Percentiles rank a stretch among this genome's conserved stretches.
Conservation (phyloP, 2,329 filamentous ascomycete genomes). For the Magnaporthales sp. region DNA sequence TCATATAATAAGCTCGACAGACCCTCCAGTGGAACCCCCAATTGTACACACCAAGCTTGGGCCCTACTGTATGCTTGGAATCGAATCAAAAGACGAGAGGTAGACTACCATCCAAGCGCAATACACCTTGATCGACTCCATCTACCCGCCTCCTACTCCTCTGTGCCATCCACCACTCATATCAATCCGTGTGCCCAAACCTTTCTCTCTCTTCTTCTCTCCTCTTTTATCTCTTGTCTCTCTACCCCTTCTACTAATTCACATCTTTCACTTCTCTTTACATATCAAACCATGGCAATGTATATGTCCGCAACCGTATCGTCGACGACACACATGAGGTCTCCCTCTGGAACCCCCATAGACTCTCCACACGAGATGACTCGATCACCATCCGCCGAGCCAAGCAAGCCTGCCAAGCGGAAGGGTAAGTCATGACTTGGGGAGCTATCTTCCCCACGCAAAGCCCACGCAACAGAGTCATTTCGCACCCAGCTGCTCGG, state of each 20-base stretch:
- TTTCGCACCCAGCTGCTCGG: neutral
- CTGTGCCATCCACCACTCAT: neutral
- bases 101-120: neutral
- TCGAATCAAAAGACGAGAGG: slow-evolving; percentile 3
- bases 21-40: slow-evolving; percentile 5
- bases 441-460: slow-evolving; percentile 2
- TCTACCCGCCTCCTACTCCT: neutral
- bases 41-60: neutral
- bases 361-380: slow-evolving; percentile 21
- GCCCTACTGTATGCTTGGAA: neutral
- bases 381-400: slow-evolving; percentile 33
- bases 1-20: slow-evolving; percentile 5
- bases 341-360: slow-evolving; percentile 12
- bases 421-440: slow-evolving; percentile 28
- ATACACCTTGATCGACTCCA: neutral
- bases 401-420: slow-evolving; percentile 32
- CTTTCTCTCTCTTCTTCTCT: neutral
- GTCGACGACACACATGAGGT: slow-evolving; percentile 11
- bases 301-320: slow-evolving; percentile 11
- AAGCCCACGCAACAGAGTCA: neutral
- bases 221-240: neutral
- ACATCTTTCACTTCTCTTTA: neutral
- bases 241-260: neutral
- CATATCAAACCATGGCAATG: neutral
- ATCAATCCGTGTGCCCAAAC: neutral